Base-by-base conservation (phyloP, 208 protist genomes). In the Trypanosoma cruzi region DNA sequence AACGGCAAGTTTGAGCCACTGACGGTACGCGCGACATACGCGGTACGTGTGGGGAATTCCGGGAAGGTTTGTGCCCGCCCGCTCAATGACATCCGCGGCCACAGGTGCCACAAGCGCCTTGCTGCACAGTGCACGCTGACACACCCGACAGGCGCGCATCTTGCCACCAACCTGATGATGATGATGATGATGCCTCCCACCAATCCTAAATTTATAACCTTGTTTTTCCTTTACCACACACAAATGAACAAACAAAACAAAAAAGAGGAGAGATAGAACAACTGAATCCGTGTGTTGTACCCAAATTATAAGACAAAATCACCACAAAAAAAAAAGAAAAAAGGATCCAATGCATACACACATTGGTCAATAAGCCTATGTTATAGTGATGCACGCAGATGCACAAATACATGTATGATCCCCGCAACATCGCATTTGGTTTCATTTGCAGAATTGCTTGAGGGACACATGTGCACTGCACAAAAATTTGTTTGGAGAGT, bases 1-100 rank as follows among this genome's bases (percentile, higher is more conserved):
- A 29, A 96, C 88, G 6, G 88, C 86, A 18, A 96, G 68, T 74
- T 96, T 96, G 55, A 96, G 71, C 88, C 90, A 96, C 71, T 96
- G 86, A 2, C 90, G 78, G 73, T 96, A 96, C 24, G 75, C 37
- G 34, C 88, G 83, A 50, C 83, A 89, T 26, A 96, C 86, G 36
- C 90, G 86, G 64, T 90, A 87, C 14, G 29, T 48, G 70, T 95
- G 89, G 0, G 89, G 89, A 54, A 95, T 95, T 49, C 86, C 82
- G 1, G 89, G 81, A 7, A 95, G 71, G 59, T 86, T 80, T 13
- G 89, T 93, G 34, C 86, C 85, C n/a, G 89, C 89, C 26, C 81
- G 75, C 29, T 71, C 80, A 60, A 94, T 83, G 24, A 94, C 61
- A 37, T 71, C 64, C 6, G 79, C 50, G 6, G 74, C 50, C 13